A percentile compares a stretch with the other conserved stretches of the same genome.
Evolutionary conservation across 2,329 filamentous ascomycete species (phyloP).

Genomic region (Cercospora janseana): DNA sequence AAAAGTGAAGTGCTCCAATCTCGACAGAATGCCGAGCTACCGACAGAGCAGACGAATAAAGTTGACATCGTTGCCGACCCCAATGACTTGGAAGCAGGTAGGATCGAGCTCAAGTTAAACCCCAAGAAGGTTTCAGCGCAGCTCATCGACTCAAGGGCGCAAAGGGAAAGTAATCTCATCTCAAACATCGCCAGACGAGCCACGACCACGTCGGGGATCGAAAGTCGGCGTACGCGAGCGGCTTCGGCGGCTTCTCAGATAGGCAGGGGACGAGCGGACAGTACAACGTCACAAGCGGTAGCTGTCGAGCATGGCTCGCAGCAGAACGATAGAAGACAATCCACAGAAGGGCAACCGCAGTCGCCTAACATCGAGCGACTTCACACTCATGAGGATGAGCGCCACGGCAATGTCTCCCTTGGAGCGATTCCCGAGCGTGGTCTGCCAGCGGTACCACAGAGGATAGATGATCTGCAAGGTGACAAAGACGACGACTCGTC

Average conservation of each 20-base stretch:
- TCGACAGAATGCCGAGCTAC: constrained; percentile 24
- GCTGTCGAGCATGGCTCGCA: constrained; percentile 36
- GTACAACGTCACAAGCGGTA: constrained; percentile 16
- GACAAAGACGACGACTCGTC: constrained; percentile 22
- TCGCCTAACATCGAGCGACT: constrained; percentile 12
- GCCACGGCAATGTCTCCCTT: constrained; percentile 3
- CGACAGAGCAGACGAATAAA: constrained; percentile 28
- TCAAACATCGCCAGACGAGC: constrained; percentile 23
- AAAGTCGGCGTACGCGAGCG: constrained; percentile 24
- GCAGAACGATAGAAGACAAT: constrained; percentile 17
- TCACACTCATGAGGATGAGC: constrained; percentile 6
- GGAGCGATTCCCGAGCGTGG: constrained; percentile 20
- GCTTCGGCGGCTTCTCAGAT: constrained; percentile 28
- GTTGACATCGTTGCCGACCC: constrained; percentile 43
- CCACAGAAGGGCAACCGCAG: constrained; percentile 5
- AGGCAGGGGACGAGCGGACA: constrained; percentile 19
- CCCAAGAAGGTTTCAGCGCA: constrained; percentile 46
- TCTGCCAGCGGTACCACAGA: constrained; percentile 11
- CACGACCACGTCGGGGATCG: constrained; percentile 20
- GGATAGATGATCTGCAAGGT: constrained; percentile 2
- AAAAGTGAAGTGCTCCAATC: constrained; percentile 37
- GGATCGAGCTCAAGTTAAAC: constrained; percentile 41
- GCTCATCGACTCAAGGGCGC: constrained; percentile 47
- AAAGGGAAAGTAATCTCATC: constrained; percentile 36
- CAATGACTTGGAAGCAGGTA: constrained; percentile 46